Base-by-base conservation (phyloP, 2,329 filamentous ascomycete species). In the Hymenotorrendiella dingleyae region DNA sequence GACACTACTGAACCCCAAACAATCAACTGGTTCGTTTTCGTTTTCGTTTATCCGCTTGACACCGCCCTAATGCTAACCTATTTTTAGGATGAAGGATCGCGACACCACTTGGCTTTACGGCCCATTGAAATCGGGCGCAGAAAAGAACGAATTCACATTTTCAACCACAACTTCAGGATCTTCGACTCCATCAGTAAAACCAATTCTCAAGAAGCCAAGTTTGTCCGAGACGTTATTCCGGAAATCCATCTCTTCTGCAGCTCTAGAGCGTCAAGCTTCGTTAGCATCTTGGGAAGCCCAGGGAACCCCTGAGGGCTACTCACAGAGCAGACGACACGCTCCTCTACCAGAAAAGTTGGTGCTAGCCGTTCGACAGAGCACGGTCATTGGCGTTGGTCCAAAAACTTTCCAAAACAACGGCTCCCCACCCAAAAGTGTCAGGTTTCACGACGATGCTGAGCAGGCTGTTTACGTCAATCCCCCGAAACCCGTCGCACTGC, bases 1-100 rank as follows among this genome's bases (percentile, higher is more conserved):
- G 82, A 79, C 60, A 95, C 90, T 1, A 80, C 95, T 17, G 87
- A 87, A 4, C 88, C 90, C 4, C 89, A 95, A 64, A 85, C 84
- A 1, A 70, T 97, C 44, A 94, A 96, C 64, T 97, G 90, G 90
- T 36, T 29, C 10, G 22, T 40, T 24, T 10, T 27, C 14, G n/a
- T 35, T 19, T 35, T 7, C 19, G n/a, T 20, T 24, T 26, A 17
- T n/a, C 22, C 21, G 10, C 14, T n/a, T n/a, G n/a, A 16, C 12
- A 16, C 8, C 14, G n/a, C 22, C 27, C 21, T 4, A 22, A 14
- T 32, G 17, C 28, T 40, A 32, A 40, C 38, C 7, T 20, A 6
- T 11, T 8, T n/a, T 22, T 20, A 40, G 38, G 38, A 28, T 40
- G 28, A 46, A 46, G 20, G 43, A 46, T 26, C 21, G 38, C n/a